phyloP scores from a whole-genome alignment of 2,329 filamentous ascomycete genomes.

The Penicillium glabrum region DNA sequence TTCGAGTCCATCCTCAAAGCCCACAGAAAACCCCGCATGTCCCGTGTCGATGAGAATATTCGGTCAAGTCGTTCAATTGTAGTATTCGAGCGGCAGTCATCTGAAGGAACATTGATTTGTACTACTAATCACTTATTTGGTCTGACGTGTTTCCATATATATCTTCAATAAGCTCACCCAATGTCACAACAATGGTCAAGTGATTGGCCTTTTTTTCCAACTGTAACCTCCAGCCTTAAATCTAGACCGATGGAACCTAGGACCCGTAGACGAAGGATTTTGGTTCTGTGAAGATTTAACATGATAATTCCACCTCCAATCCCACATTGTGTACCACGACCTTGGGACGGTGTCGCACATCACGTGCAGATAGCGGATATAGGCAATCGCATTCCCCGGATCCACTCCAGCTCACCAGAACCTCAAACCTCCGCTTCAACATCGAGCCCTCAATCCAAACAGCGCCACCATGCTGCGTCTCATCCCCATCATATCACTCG shows the following conservation, averaged over 20 bases:
- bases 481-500: slow-evolving; percentile 19
- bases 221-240: not conserved
- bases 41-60: slow-evolving; percentile 12
- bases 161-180: not conserved
- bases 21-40: not conserved
- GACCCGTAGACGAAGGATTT: not conserved
- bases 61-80: slow-evolving; percentile 10
- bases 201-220: not conserved
- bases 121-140: not conserved
- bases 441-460: slow-evolving; percentile 1
- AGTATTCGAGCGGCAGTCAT: not conserved
- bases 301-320: not conserved
- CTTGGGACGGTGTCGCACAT: not conserved
- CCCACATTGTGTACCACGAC: not conserved
- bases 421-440: not conserved
- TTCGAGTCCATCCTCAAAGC: not conserved
- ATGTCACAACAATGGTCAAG: not conserved
- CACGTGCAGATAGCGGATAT: slow-evolving; percentile 15
- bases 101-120: not conserved
- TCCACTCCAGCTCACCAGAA: not conserved
- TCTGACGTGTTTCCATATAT: not conserved
- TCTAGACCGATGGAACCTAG: not conserved
- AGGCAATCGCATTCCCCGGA: slow-evolving; percentile 5
- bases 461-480: slow-evolving; percentile 8
- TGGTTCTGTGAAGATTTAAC: no score